Conservation (phyloP, 257 asterid species). For the Schizonepeta tenuifolia region DNA sequence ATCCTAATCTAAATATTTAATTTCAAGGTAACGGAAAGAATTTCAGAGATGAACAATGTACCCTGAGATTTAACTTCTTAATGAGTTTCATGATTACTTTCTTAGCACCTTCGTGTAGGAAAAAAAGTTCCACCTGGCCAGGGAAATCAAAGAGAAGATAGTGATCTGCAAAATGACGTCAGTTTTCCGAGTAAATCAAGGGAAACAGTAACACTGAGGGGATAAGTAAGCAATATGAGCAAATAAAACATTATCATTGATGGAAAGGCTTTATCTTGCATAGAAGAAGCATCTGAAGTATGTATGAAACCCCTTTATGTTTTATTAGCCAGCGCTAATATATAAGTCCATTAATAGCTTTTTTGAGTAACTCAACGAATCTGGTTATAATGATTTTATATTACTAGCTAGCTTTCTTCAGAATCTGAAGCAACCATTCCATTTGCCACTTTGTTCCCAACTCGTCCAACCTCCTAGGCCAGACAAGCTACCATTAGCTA, state of each 20-base stretch:
- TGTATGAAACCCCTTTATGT: neutral
- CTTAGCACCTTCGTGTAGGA: constrained; percentile 86
- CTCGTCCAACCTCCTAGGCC: neutral
- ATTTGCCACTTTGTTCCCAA: neutral
- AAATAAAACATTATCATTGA: constrained; percentile 20
- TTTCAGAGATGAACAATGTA: constrained; percentile 38
- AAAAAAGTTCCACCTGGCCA: constrained; percentile 98
- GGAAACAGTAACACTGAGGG: constrained; percentile 3
- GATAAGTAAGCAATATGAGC: constrained; percentile 27
- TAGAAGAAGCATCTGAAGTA: constrained; percentile 13
- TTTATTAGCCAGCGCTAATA: neutral
- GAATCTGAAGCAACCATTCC: neutral
- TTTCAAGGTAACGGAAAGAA: constrained; percentile 22
- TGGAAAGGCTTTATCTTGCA: constrained; percentile 12
- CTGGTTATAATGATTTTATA: neutral
- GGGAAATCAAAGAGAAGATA: constrained; percentile 97
- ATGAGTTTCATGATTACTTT: constrained; percentile 76
- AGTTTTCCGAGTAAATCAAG: constrained; percentile 5
- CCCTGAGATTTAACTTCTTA: constrained; percentile 87
- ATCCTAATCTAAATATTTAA: constrained; percentile 10
- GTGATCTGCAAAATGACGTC: constrained; percentile 69
- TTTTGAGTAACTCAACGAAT: neutral
- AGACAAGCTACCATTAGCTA: constrained; percentile 13
- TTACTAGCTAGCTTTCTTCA: no score
- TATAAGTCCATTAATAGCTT: neutral